These are phyloP conservation scores for Mrakiaceae sp. DNA, from an alignment of 1,284 basidiomycete species.

Conservation along the genomic window DNA sequence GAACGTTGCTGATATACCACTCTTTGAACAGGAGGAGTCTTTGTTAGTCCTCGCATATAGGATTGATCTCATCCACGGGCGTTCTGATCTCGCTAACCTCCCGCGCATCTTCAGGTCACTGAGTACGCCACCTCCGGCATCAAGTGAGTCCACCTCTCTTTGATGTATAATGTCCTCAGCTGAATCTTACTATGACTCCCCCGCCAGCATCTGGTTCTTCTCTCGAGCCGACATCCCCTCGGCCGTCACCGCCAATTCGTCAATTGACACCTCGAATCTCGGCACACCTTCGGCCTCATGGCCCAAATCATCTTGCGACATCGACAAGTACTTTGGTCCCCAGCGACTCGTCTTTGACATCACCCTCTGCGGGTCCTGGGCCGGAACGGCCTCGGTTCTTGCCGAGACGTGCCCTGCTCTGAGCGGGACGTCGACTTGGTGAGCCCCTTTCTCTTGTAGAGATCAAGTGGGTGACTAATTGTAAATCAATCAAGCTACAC, in stretches of 20 bases:
- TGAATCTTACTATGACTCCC: neutral
- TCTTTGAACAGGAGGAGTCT: constrained; percentile 39
- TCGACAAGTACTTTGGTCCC: constrained; percentile 49
- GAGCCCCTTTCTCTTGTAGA: constrained; percentile 9
- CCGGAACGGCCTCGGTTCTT: constrained; percentile 39
- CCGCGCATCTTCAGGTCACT: constrained; percentile 36
- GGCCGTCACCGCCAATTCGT: constrained; percentile 41
- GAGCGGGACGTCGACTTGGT: constrained; percentile 27
- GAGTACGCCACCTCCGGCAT: constrained; percentile 51
- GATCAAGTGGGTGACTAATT: constrained; percentile 39
- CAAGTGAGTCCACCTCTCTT: constrained; percentile 40
- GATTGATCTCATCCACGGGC: too few species aligned
- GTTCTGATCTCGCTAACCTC: too few species aligned
- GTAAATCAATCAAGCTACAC: constrained; percentile 37
- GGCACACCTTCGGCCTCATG: constrained; percentile 59
- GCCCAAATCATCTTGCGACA: constrained; percentile 48
- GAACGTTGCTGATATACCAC: neutral
- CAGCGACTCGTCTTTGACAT: constrained; percentile 62
- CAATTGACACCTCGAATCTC: constrained; percentile 51
- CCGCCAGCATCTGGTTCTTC: constrained; percentile 61
- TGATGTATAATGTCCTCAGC: neutral
- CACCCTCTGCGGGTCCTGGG: constrained; percentile 53
- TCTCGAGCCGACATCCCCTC: constrained; percentile 48
- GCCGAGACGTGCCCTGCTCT: constrained; percentile 47
- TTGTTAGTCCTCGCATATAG: constrained; percentile 16